Percentiles rank a stretch among this genome's conserved stretches.
Conservation (phyloP, 208 protist species). For the Trichomonas vaginalis region DNA sequence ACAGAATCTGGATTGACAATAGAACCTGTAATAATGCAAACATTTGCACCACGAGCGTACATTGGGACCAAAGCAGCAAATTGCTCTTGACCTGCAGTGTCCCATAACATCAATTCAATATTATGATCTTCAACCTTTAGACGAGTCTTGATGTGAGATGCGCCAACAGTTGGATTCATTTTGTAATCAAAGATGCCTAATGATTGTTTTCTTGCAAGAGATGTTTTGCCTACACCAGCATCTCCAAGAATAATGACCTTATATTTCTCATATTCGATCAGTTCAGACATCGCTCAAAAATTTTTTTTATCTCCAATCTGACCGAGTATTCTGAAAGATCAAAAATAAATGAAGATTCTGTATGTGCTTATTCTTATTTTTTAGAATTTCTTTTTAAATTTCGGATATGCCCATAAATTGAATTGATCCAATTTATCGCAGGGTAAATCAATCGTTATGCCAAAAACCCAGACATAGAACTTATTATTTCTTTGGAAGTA, state of each 20-base stretch:
- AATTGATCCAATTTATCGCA: too few relatives aligned
- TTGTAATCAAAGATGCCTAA: background rate
- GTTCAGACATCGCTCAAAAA: background rate
- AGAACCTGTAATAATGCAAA: background rate
- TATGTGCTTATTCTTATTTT: too few relatives aligned
- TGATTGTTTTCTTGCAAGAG: background rate
- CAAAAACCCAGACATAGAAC: too few relatives aligned
- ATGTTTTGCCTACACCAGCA: background rate
- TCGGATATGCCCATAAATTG: too few relatives aligned
- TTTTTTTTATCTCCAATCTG: too few relatives aligned
- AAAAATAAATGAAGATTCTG: too few relatives aligned
- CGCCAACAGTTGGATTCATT: constrained; percentile 2
- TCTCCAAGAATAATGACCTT: background rate
- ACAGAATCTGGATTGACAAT: background rate
- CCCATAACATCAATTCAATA: background rate
- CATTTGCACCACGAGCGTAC: background rate
- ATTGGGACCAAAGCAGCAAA: background rate
- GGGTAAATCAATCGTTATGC: too few relatives aligned
- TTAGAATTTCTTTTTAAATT: too few relatives aligned
- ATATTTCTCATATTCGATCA: background rate
- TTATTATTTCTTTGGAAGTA: too few relatives aligned
- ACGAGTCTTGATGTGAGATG: background rate
- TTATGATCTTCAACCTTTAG: background rate
- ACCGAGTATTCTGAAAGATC: too few relatives aligned
- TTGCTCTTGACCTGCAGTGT: background rate